Base-by-base conservation (phyloP, 1,284 basidiomycete species). In the Moesziomyces parantarcticus region DNA sequence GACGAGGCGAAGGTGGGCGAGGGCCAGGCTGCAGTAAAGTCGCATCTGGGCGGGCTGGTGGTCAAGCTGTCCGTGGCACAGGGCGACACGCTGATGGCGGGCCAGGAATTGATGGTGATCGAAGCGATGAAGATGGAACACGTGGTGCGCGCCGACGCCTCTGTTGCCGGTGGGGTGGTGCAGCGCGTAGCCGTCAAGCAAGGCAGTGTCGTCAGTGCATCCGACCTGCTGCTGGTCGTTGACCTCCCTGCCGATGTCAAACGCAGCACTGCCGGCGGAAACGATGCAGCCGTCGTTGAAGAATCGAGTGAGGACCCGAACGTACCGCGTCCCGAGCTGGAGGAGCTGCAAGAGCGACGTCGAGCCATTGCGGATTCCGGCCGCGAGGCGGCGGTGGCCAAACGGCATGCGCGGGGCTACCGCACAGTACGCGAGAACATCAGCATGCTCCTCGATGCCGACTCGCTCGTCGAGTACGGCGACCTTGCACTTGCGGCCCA, bases 81-180 rank as follows among this genome's bases (percentile, higher is more conserved):
- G 43, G 75, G 71, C 1, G 66, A 89, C 50, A 69, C 77, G 0
- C 85, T 90, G 40, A 64, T 82, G 13, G 84, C 84, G 0, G 87
- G 88, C 11, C 86, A 89, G 34, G 85, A 88, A 18, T 69, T 90
- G 47, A 72, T 88, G 5, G 85, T 91, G 22, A 85, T 91, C 18
- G 89, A 91, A 79, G 90, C 90, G 0, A 91, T 91, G 90, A 91
- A 92, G 84, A 90, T 88, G 6, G 90, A 91, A 78, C 79, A 84
- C 25, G 62, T 65, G 3, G 21, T 74, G 5, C 55, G 62, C 1
- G 54, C 71, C 1, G 50, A 55, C 29, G 25, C 36, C 3, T 18
- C 47, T 1, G 25, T 43, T 18, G 36, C 34, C 5, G 64, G 58
- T 11, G 74, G 55, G 0, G 10, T 6, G 1, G 56, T 78, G 8